Evolutionary conservation across 768 basidiomycete species (phyloP).

Genomic region (Lentinula sp.): DNA sequence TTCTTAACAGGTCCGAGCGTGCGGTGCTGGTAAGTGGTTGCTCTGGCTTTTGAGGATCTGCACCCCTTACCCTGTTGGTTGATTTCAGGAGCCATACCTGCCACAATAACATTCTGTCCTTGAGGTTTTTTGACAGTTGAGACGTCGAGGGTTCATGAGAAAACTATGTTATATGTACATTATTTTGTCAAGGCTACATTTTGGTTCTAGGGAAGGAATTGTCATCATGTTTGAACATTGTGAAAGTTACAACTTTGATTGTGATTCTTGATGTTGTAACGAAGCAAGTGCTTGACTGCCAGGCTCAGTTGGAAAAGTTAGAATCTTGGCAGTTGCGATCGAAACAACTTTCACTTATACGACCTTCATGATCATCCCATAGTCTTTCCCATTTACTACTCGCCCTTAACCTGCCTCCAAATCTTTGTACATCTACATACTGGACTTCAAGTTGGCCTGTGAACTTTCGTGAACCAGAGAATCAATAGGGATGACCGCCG

Average conservation of each 20-base stretch:
- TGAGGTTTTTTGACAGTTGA: not conserved
- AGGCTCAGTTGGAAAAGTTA: not conserved
- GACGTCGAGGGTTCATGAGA: not conserved
- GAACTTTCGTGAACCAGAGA: not conserved
- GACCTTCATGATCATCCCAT: not conserved
- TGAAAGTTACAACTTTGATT: not conserved
- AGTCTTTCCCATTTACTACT: not conserved
- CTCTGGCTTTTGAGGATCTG: not conserved
- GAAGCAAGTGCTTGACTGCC: not conserved
- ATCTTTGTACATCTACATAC: not conserved
- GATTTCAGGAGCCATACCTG: not conserved
- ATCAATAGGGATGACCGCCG: not conserved
- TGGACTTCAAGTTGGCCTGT: not conserved
- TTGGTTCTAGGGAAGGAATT: not conserved
- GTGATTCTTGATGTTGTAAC: not conserved
- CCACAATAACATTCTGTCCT: slow-evolving; percentile 2
- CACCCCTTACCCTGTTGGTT: no score
- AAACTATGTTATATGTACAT: not conserved
- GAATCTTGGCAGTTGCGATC: not conserved
- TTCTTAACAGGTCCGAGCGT: not conserved
- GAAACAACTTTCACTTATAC: not conserved
- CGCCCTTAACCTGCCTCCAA: not conserved
- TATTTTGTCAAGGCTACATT: not conserved
- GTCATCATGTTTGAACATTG: not conserved
- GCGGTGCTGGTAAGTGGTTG: not conserved